Percentiles rank a stretch among this genome's conserved stretches.
phyloP scores from a whole-genome alignment of 805 yeast genomes.

The Priceomyces fermenticarens region DNA sequence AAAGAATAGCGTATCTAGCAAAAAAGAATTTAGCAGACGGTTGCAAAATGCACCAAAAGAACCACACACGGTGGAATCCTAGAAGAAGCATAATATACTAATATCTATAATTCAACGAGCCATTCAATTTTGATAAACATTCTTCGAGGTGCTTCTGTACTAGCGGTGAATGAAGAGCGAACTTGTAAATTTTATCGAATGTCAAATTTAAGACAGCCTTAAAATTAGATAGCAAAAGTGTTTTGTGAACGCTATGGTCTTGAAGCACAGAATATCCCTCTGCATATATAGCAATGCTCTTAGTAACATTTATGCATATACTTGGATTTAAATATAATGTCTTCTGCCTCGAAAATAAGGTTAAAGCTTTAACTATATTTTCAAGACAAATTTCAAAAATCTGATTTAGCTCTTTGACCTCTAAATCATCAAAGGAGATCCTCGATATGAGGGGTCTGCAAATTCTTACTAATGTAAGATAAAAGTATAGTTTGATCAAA shows the following conservation, averaged over 20 bases:
- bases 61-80: too few relatives aligned
- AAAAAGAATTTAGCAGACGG: not conserved
- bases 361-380: not conserved
- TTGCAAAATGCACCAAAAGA: too few relatives aligned
- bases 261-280: not conserved
- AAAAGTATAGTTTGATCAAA: slow-evolving; percentile 1
- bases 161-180: slow-evolving; percentile 2
- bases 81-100: too few relatives aligned
- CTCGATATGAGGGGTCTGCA: not conserved
- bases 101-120: too few relatives aligned
- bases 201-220: not conserved
- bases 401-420: not conserved
- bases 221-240: slow-evolving; percentile 1
- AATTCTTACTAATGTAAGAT: not conserved
- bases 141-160: not conserved
- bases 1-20: slow-evolving; percentile 8
- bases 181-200: not conserved
- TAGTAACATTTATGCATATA: slow-evolving; percentile 1
- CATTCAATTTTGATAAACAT: not conserved
- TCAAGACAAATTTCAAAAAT: not conserved
- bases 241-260: not conserved
- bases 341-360: not conserved
- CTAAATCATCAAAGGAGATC: not conserved
- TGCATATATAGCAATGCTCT: not conserved
- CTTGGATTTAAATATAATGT: not conserved